These are phyloP conservation scores for Puccinia triticina DNA, from an alignment of 1,284 basidiomycete species.

Conservation along the genomic window DNA sequence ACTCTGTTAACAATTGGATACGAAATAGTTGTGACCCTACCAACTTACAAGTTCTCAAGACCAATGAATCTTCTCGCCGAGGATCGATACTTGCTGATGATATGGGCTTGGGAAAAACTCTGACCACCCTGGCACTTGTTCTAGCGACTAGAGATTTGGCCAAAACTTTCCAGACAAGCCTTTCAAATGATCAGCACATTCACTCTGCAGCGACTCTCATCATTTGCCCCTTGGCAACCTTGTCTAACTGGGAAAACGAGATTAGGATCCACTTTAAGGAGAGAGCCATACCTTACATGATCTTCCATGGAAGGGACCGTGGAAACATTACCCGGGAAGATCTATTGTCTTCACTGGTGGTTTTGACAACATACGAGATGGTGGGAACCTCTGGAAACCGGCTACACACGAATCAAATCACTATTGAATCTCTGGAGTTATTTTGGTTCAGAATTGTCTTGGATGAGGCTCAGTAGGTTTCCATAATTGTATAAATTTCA, in stretches of 20 bases:
- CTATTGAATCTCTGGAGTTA: neutral
- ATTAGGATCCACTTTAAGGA: neutral
- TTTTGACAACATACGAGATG: constrained; percentile 1
- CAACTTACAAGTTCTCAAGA: too few species aligned
- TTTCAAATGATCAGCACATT: neutral
- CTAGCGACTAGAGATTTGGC: neutral
- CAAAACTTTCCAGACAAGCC: neutral
- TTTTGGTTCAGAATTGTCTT: constrained; percentile 1
- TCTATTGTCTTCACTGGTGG: neutral
- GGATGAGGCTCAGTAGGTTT: constrained; percentile 1
- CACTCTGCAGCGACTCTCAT: neutral
- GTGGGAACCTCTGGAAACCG: constrained; percentile 1
- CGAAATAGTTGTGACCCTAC: too few species aligned
- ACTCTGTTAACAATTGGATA: too few species aligned
- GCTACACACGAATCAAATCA: neutral
- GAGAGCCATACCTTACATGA: neutral
- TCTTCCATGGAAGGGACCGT: constrained; percentile 3
- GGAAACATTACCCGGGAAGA: neutral
- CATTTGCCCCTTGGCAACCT: neutral
- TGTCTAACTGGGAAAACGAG: constrained; percentile 7
- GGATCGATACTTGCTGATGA: neutral
- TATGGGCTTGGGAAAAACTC: neutral
- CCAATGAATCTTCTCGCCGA: too few species aligned
- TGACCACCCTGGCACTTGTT: neutral
- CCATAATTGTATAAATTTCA: neutral